phyloP scores from a whole-genome alignment of 495 filamentous ascomycete species.

The Viridothelium virens region DNA sequence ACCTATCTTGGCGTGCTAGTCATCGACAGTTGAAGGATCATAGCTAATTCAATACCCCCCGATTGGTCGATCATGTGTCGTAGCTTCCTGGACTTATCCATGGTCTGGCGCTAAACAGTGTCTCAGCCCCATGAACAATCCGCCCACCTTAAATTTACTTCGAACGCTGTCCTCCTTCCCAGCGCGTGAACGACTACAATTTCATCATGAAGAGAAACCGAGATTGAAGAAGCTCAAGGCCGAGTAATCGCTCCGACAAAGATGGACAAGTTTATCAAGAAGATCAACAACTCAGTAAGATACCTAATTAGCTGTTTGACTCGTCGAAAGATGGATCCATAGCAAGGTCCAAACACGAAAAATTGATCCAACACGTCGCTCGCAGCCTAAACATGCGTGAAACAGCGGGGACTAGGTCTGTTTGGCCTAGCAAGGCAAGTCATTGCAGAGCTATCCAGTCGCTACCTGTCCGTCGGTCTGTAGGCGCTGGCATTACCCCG shows the following conservation, averaged over 20 bases:
- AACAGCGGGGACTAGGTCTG: not conserved
- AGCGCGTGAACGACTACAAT: not conserved
- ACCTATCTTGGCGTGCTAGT: not conserved
- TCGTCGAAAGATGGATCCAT: not conserved
- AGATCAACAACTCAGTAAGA: not conserved
- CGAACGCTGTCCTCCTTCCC: not conserved
- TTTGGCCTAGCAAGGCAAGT: not conserved
- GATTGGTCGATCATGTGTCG: not conserved
- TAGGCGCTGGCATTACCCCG: not conserved
- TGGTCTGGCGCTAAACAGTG: not conserved
- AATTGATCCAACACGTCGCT: not conserved
- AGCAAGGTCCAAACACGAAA: not conserved
- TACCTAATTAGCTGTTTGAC: not conserved
- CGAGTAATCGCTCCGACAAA: not conserved
- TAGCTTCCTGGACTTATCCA: not conserved
- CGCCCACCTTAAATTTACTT: not conserved
- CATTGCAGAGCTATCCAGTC: not conserved
- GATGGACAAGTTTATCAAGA: not conserved
- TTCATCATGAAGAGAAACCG: not conserved
- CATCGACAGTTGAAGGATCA: not conserved
- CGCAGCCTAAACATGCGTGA: not conserved
- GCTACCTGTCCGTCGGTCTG: not conserved
- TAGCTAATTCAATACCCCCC: not conserved
- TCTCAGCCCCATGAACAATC: slow-evolving; percentile 5
- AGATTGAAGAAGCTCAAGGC: not conserved